Evolutionary conservation across 495 filamentous ascomycete genomes (phyloP), one percentile per base, ranked within the genome.

Genomic region (Glonium stellatum): DNA sequence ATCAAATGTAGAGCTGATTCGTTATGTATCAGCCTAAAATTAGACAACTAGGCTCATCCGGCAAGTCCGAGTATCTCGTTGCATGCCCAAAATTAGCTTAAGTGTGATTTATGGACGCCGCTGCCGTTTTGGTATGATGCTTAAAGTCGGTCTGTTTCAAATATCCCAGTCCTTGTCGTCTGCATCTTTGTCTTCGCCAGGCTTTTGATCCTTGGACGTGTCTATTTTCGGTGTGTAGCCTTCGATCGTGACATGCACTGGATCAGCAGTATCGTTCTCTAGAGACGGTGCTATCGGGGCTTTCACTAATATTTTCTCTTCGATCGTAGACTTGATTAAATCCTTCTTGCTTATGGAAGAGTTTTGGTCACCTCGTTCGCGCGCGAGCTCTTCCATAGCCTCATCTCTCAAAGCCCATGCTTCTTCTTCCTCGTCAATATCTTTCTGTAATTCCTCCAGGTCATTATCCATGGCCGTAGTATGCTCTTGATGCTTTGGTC

Each of bases 281-380:
- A 27, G 52, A 10, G 62, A 55, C 0, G 65, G 55, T 37, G 48
- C 55, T 5, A 55, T 27, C 10, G 62, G 50, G 15, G 50, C 47
- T 13, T 53, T 59, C 9, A 12, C 54, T 9, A 11, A 42, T 1
- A 60, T 56, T 12, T 54, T 47, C 53, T 68, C 65, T 36, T 58
- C 53, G 55, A 68, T 65, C 5, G 42, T 23, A 13, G 55, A 35
- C 10, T 31, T 36, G 54, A 68, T 51, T 19, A 68, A 55, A 13
- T 60, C 62, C 21, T 59, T 60, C 54, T 62, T 62, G 21, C 54
- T 57, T 27, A 54, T 62, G 49, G 50, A 57, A 15, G 59, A 49
- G 1, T 41, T 59, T 51, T 58, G 70, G 55, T 80, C 77, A 19
- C 82, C 82, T 46, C 83, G 75, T 64, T 87, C 84, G 0, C 77